phyloP scores from a whole-genome alignment of 2,329 filamentous ascomycete species.

The Sordariomycetes sp. region DNA sequence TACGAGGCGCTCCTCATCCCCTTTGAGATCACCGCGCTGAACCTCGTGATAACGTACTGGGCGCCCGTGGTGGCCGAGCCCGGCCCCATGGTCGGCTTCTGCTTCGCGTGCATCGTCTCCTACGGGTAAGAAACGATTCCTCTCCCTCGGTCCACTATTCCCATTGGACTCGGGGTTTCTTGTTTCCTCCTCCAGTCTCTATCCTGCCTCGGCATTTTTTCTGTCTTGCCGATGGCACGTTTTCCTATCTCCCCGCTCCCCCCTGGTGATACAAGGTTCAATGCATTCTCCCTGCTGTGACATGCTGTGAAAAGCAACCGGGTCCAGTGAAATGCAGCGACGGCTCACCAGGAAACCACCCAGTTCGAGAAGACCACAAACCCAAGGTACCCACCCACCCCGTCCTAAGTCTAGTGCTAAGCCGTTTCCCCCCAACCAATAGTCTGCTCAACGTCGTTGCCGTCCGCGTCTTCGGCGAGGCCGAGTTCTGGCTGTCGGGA shows the following conservation, averaged over 20 bases:
- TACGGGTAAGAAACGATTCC: constrained; percentile 4
- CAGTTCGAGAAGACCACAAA: neutral
- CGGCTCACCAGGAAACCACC: neutral
- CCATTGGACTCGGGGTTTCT: neutral
- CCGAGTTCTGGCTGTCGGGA: constrained; percentile 57
- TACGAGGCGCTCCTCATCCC: constrained; percentile 31
- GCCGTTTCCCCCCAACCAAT: constrained; percentile 41
- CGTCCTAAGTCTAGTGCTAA: neutral
- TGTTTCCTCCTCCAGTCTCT: neutral
- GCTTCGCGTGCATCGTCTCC: constrained; percentile 36
- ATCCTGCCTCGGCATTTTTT: neutral
- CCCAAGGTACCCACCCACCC: neutral
- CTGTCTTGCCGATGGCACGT: neutral
- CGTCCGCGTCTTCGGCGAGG: constrained; percentile 57
- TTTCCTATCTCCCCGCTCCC: constrained; percentile 37
- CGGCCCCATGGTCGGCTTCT: constrained; percentile 63
- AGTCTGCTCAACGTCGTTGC: constrained; percentile 51
- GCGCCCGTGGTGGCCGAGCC: constrained; percentile 41
- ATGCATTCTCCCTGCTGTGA: constrained; percentile 22
- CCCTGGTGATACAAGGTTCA: constrained; percentile 50
- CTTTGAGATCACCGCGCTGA: constrained; percentile 30
- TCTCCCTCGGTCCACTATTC: neutral
- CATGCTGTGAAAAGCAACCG: neutral
- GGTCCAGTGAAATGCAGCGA: neutral
- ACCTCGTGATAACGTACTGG: constrained; percentile 30